A percentile compares a stretch with the other conserved stretches of the same genome.
phyloP scores from a whole-genome alignment of 1,139 yeast genomes.

The Yamadazyma pseudoaaseri region DNA sequence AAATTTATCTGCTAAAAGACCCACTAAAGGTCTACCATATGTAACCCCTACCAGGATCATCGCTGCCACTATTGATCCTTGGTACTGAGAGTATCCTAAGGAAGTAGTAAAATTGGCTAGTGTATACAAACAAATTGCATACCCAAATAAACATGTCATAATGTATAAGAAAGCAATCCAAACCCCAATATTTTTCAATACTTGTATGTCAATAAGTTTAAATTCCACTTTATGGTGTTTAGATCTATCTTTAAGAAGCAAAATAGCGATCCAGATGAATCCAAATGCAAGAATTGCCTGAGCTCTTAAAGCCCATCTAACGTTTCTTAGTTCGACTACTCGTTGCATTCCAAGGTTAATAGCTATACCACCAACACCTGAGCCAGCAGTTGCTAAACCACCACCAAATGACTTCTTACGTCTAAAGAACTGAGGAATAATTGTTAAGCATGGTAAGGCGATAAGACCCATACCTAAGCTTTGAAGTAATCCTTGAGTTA shows the following conservation, averaged over 20 bases:
- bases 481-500: conserved; percentile 52
- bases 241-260: conserved; percentile 23
- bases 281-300: conserved; percentile 37
- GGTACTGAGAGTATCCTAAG: conserved; percentile 38
- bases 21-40: conserved; percentile 41
- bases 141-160: conserved; percentile 44
- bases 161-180: conserved; percentile 29
- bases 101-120: conserved; percentile 46
- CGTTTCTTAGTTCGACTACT: conserved; percentile 25
- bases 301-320: conserved; percentile 36
- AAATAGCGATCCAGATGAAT: conserved; percentile 29
- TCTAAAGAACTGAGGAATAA: conserved; percentile 55
- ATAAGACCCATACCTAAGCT: conserved; percentile 49
- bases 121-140: conserved; percentile 44
- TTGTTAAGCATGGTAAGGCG: conserved; percentile 40
- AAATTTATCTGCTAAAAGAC: conserved; percentile 34
- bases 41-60: conserved; percentile 45
- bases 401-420: conserved; percentile 54
- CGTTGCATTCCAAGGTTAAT: conserved; percentile 40
- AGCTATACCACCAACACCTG: conserved; percentile 62
- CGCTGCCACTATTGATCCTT: conserved; percentile 46
- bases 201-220: conserved; percentile 30
- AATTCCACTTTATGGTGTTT: conserved; percentile 30
- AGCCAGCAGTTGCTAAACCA: conserved; percentile 59
- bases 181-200: conserved; percentile 29